Base-by-base conservation (phyloP, 176 grass and related monocot genomes). In the Carex scoparia region DNA sequence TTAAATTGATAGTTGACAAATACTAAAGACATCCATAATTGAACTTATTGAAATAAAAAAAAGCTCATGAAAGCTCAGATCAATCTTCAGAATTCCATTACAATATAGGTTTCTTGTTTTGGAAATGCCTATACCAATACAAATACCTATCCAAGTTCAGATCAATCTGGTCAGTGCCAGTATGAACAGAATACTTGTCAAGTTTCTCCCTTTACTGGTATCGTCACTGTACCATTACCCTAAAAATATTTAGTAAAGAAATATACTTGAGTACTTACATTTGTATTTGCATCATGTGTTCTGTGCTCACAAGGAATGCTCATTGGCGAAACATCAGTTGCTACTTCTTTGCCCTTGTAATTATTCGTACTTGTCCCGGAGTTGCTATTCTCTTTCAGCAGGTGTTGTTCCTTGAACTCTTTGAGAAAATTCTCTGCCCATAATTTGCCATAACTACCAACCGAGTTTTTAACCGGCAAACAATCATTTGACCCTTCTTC, bases 401-500 rank as follows among this genome's bases (percentile, higher is more conserved):
- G n/a, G 2, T 63, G 3, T 11, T 30, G 13, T 48, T 83, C 81
- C 40, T 83, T 68, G 81, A 83, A 23, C 27, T 16, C 33, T 44
- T 83, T 83, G 27, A 66, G 37, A 32, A 83, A 14, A 32, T 51
- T 83, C 37, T 48, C 58, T 0, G 60, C 38, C 42, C 67, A 15
- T 10, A 62, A 54, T 83, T 83, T 83, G 18, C 61, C 62, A 68
- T 44, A 83, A 67, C 23, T 28, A 54, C 35, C 18, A n/a, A 0
- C 12, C 8, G 2, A 16, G 23, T 30, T 62, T 38, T 11, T 42
- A 13, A 64, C 38, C 63, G 4, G 27, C 33, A 67, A 65, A 68
- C 63, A 27, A 42, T n/a, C n/a, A 62, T 62, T 42, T 81, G 51
- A 11, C 14, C 18, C 62, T 54, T 83, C 81, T 18, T 83, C 81